A percentile compares a stretch with the other conserved stretches of the same genome.
Evolutionary conservation across 2,329 filamentous ascomycete species (phyloP).

Genomic region (Penicillium palitans): DNA sequence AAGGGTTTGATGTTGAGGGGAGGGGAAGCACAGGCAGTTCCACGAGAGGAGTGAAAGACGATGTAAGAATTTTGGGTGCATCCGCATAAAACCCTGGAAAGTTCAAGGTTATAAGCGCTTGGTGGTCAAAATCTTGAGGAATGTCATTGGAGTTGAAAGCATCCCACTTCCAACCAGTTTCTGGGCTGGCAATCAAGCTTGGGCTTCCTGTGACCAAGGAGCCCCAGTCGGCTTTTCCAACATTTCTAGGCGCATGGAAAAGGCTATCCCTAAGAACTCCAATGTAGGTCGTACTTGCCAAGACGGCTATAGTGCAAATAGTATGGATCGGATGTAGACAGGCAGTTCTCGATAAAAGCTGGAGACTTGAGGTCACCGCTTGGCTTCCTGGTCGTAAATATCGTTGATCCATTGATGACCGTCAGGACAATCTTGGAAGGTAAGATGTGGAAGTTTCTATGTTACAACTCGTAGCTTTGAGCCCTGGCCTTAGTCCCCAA

Average conservation of each 20-base stretch:
- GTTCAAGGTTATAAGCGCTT: not conserved
- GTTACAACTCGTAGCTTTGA: no score
- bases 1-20: not conserved
- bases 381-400: not conserved
- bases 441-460: no score
- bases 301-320: not conserved
- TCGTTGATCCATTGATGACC: not conserved
- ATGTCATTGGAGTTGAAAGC: not conserved
- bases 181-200: not conserved
- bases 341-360: not conserved
- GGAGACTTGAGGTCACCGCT: not conserved
- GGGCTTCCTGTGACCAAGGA: not conserved
- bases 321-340: not conserved
- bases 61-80: not conserved
- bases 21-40: not conserved
- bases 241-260: not conserved
- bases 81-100: not conserved
- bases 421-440: no score
- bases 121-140: not conserved
- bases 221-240: not conserved
- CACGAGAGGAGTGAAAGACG: not conserved
- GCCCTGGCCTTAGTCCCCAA: no score
- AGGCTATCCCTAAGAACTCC: not conserved
- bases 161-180: not conserved
- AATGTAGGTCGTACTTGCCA: not conserved